Percentiles rank a stretch among this genome's conserved stretches.
Evolutionary conservation across 2,329 filamentous ascomycete genomes (phyloP).

Genomic region (Phyllosticta paracitricarpa): DNA sequence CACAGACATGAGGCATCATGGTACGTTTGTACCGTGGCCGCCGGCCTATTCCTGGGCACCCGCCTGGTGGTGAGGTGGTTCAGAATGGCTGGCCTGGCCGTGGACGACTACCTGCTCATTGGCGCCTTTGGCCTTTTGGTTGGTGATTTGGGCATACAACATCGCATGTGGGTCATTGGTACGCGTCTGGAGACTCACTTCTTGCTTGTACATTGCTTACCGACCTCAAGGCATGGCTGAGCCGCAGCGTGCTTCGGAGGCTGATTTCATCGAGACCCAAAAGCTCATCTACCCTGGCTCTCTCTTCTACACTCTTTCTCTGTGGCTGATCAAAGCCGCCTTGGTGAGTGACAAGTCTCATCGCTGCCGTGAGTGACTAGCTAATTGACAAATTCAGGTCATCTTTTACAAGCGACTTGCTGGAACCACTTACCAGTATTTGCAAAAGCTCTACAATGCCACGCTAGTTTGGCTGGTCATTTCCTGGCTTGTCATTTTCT

Average conservation of each 20-base stretch:
- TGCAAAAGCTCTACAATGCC: conserved; percentile 30
- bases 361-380: no score
- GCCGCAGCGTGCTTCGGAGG: conserved; percentile 13
- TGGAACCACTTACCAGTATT: conserved; percentile 21
- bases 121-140: conserved; percentile 23
- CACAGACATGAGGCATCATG: conserved; percentile 18
- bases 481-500: conserved; percentile 27
- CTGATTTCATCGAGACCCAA: conserved; percentile 16
- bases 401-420: conserved; percentile 34
- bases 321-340: conserved; percentile 34
- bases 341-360: conserved; percentile 17
- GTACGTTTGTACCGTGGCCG: conserved; percentile 25
- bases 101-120: conserved; percentile 25
- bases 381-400: background rate
- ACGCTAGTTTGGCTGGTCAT: conserved; percentile 22
- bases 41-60: conserved; percentile 19
- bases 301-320: conserved; percentile 30
- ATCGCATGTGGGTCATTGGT: conserved; percentile 26
- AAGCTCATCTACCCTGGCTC: conserved; percentile 33
- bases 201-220: background rate
- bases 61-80: conserved; percentile 21
- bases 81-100: conserved; percentile 19
- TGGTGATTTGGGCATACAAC: conserved; percentile 24
- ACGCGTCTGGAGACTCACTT: background rate
- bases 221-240: conserved; percentile 11